phyloP scores from a whole-genome alignment of 2,329 filamentous ascomycete genomes.

The Talaromyces amestolkiae region DNA sequence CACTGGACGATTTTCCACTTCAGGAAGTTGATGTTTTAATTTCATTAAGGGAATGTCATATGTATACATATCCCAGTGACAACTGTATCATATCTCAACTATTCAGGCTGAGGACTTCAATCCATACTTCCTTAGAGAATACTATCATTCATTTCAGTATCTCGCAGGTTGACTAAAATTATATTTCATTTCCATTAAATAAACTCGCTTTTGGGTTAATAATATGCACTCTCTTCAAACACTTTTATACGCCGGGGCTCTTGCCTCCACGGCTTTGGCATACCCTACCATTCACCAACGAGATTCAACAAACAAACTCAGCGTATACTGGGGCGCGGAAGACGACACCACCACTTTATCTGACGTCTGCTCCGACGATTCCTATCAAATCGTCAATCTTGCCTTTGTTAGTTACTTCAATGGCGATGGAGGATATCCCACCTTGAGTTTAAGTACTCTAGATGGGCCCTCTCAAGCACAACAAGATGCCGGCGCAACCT shows the following conservation, averaged over 20 bases:
- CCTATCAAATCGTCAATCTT: conserved; percentile 44
- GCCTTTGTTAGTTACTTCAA: conserved; percentile 43
- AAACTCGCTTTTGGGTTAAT: background rate
- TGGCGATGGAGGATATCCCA: conserved; percentile 24
- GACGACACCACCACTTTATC: conserved; percentile 17
- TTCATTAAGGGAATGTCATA: background rate
- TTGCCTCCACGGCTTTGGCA: conserved; percentile 10
- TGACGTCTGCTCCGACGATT: conserved; percentile 17
- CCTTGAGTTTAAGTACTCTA: conserved; percentile 10
- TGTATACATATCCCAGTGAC: conserved; percentile 1
- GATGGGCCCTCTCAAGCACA: conserved; percentile 14
- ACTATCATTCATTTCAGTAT: background rate
- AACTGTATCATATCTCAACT: background rate
- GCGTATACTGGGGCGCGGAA: conserved; percentile 18
- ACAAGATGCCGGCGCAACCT: conserved; percentile 16
- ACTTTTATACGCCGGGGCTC: conserved; percentile 2
- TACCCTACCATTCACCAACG: conserved; percentile 4
- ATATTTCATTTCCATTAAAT: background rate
- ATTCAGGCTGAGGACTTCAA: background rate
- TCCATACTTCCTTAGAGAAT: background rate
- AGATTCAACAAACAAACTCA: conserved; percentile 7
- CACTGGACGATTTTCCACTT: background rate
- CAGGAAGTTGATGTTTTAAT: background rate
- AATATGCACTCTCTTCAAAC: conserved; percentile 13
- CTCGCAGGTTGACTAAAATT: background rate